These are phyloP conservation scores for Hsuehochloa calcarea DNA, from an alignment of 176 grass and related monocot genomes.

Conservation along the genomic window DNA sequence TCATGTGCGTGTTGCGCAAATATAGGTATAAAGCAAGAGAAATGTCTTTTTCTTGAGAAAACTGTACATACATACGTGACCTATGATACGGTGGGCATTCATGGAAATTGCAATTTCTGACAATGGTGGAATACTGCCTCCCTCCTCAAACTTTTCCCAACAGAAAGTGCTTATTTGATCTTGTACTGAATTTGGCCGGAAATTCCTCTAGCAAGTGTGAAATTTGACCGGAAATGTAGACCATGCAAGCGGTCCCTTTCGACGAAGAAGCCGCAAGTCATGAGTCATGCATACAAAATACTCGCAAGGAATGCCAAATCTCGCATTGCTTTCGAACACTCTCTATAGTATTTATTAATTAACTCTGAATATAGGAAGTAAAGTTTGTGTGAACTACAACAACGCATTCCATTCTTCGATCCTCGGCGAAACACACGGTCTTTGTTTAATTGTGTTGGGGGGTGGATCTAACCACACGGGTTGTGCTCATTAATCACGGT, in stretches of 20 bases:
- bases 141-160: background rate
- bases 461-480: background rate
- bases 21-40: background rate
- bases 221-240: background rate
- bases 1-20: no score
- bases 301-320: constrained; percentile 12
- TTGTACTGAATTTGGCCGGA: background rate
- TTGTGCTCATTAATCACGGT: background rate
- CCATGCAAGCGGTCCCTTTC: background rate
- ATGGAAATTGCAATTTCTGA: background rate
- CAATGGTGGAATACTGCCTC: background rate
- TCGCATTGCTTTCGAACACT: background rate
- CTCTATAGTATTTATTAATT: background rate
- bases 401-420: no score
- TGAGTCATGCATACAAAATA: background rate
- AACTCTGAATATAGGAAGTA: background rate
- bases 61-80: background rate
- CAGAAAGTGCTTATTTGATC: background rate
- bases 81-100: background rate
- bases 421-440: background rate
- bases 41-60: background rate
- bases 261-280: background rate
- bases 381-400: background rate
- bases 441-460: background rate
- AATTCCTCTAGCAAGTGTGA: background rate